Evolutionary conservation across 768 basidiomycete species (phyloP), one percentile per base, ranked within the genome.

Genomic region (Lactifluus echinatus): DNA sequence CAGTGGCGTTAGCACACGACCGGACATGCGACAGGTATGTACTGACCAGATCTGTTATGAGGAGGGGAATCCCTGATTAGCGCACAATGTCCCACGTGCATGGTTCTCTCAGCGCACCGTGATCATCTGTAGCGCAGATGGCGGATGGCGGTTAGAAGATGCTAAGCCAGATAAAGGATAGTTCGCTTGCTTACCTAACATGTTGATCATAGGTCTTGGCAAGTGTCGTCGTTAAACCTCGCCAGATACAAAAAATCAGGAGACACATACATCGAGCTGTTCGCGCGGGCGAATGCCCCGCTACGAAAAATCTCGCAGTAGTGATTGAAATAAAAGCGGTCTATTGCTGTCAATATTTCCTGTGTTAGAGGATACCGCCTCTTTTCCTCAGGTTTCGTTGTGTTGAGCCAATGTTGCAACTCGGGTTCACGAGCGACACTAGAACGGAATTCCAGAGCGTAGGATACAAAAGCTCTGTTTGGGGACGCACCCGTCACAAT

Each of bases 221-320:
- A 48, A 36, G 7, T n/a, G 4, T 14, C 24, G n/a, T 45, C 17
- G 24, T 11, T 37, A 15, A 10, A 31, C 21, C 14, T 19, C 6
- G 15, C 44, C 28, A 31, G 40, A 46, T 21, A 55, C 14, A 24
- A 19, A 45, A 23, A 43, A 34, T n/a, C n/a, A n/a, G n/a, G n/a
- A 60, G 47, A 77, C 89, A 77, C 89, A 60, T 72, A 94, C 84
- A 97, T 94, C 15, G 88, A 83, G 62, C 88, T 83, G 67, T 95
- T 96, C 8, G 93, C 92, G 52, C 89, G 76, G 1, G 90, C 89
- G 70, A 95, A 97, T 0, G 91, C 93, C 6, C 93, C 92, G 51
- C 82, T 82, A 57, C 93, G 80, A 73, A 95, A 97, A 45, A 76
- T 70, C 49, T 85, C 79, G 65, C 93, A 95, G 70, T 96, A 96